A percentile compares a stretch with the other conserved stretches of the same genome.
These are phyloP conservation scores for Curvularia verruculosa DNA, from an alignment of 2,329 filamentous ascomycete genomes.

Conservation along the genomic window DNA sequence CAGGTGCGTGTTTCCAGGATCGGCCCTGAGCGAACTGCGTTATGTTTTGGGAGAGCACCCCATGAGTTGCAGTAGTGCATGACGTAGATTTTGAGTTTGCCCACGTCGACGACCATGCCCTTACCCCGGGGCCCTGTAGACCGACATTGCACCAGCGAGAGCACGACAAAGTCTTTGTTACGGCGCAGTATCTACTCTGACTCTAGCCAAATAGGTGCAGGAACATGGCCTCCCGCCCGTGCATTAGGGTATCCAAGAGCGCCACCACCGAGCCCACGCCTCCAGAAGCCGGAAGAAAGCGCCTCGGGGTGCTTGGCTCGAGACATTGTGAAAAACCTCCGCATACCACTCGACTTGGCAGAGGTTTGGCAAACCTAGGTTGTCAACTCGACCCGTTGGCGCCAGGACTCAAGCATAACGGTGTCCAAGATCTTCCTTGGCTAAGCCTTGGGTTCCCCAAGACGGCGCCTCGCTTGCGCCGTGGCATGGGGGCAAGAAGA, in stretches of 20 bases:
- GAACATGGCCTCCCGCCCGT: constrained; percentile 22
- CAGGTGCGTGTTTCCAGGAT: constrained; percentile 22
- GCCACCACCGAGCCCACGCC: constrained; percentile 7
- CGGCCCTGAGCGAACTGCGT: constrained; percentile 17
- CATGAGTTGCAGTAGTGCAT: constrained; percentile 18
- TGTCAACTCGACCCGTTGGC: constrained; percentile 7
- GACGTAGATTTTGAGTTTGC: constrained; percentile 32
- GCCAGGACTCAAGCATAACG: constrained; percentile 4
- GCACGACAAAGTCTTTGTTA: neutral
- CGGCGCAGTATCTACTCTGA: constrained; percentile 6
- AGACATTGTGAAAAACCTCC: constrained; percentile 2
- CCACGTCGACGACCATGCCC: constrained; percentile 8
- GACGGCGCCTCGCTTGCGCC: neutral
- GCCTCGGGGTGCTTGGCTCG: neutral
- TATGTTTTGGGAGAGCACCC: constrained; percentile 13
- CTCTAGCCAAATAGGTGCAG: constrained; percentile 15
- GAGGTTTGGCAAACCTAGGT: neutral
- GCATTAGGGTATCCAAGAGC: constrained; percentile 16
- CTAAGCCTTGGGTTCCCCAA: neutral
- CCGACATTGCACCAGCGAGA: constrained; percentile 6
- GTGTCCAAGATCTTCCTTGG: neutral
- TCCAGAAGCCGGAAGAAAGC: neutral
- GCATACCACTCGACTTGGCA: neutral
- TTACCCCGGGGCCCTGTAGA: constrained; percentile 6
- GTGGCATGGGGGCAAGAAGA: neutral